These are phyloP conservation scores for Umbellularia californica DNA, from an alignment of 164 flowering plant species.

Conservation along the genomic window DNA sequence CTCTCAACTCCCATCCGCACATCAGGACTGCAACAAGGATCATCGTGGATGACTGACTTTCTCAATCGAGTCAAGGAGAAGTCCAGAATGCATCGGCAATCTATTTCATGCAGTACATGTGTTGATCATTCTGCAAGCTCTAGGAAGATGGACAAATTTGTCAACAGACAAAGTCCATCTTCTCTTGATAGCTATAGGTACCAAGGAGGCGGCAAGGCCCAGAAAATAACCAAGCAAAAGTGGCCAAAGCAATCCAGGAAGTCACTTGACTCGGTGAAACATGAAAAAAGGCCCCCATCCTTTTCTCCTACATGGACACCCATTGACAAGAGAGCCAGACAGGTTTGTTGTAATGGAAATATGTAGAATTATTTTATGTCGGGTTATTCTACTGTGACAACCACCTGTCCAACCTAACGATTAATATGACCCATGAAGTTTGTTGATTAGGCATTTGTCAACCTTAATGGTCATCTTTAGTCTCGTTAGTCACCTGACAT, in stretches of 20 bases:
- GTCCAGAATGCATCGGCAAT: slow-evolving; percentile 47
- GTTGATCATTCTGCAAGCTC: slow-evolving; percentile 25
- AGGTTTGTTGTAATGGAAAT: slow-evolving; percentile 36
- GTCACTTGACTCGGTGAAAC: slow-evolving; percentile 30
- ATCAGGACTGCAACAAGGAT: slow-evolving; percentile 38
- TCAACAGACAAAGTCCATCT: slow-evolving; percentile 82
- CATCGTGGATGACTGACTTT: slow-evolving; percentile 91
- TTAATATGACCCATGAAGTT: too few relatives aligned
- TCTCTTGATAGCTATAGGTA: slow-evolving; percentile 68
- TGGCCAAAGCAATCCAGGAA: slow-evolving; percentile 32
- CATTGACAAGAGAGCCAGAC: slow-evolving; percentile 66
- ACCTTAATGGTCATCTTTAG: too few relatives aligned
- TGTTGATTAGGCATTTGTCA: too few relatives aligned
- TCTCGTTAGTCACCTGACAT: too few relatives aligned
- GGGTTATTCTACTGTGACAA: too few relatives aligned
- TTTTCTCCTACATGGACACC: slow-evolving; percentile 52
- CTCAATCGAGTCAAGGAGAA: slow-evolving; percentile 79
- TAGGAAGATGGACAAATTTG: slow-evolving; percentile 29
- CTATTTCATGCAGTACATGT: slow-evolving; percentile 36
- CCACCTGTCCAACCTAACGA: too few relatives aligned
- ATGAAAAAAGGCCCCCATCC: slow-evolving; percentile 29
- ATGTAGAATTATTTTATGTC: too few relatives aligned
- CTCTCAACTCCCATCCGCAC: slow-evolving; percentile 51
- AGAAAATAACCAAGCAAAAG: slow-evolving; percentile 38
- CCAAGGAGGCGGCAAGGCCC: slow-evolving; percentile 45